Evolutionary conservation across 2,329 filamentous ascomycete species (phyloP).

Genomic region (Dactylellina drechsleri): DNA sequence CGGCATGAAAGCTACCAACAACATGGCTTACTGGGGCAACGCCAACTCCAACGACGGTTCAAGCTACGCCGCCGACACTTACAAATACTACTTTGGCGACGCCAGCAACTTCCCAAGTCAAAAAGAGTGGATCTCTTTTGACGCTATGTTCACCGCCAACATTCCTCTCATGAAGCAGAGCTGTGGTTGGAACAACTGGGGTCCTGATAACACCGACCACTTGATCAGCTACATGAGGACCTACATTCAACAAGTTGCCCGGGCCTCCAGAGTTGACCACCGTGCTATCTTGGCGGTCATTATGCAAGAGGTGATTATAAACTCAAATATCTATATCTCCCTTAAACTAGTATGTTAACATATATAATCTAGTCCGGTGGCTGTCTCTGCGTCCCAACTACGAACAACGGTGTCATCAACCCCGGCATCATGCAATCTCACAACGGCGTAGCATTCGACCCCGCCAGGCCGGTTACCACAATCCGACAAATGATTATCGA

Average conservation of each 20-base stretch:
- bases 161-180: slow-evolving; percentile 49
- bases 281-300: slow-evolving; percentile 63
- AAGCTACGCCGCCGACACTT: slow-evolving; percentile 17
- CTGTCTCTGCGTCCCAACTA: slow-evolving; percentile 62
- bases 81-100: slow-evolving; percentile 43
- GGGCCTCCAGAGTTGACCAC: slow-evolving; percentile 59
- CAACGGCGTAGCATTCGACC: slow-evolving; percentile 60
- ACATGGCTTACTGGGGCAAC: slow-evolving; percentile 28
- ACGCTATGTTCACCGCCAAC: slow-evolving; percentile 49
- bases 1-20: slow-evolving; percentile 33
- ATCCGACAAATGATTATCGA: slow-evolving; percentile 60
- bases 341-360: slow-evolving; percentile 19
- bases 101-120: slow-evolving; percentile 34
- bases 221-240: slow-evolving; percentile 39
- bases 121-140: slow-evolving; percentile 46
- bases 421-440: slow-evolving; percentile 63
- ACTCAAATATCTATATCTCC: slow-evolving; percentile 1
- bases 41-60: slow-evolving; percentile 31
- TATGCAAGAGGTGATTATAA: slow-evolving; percentile 61
- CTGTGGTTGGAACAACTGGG: slow-evolving; percentile 52
- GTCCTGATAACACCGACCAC: slow-evolving; percentile 46
- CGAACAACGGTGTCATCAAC: slow-evolving; percentile 60
- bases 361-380: slow-evolving; percentile 59
- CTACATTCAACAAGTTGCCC: slow-evolving; percentile 47
- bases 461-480: slow-evolving; percentile 46